Evolutionary conservation across 352 stramenopile species (phyloP), one percentile per base, ranked within the genome.

Genomic region (Pythium myriotylum): DNA sequence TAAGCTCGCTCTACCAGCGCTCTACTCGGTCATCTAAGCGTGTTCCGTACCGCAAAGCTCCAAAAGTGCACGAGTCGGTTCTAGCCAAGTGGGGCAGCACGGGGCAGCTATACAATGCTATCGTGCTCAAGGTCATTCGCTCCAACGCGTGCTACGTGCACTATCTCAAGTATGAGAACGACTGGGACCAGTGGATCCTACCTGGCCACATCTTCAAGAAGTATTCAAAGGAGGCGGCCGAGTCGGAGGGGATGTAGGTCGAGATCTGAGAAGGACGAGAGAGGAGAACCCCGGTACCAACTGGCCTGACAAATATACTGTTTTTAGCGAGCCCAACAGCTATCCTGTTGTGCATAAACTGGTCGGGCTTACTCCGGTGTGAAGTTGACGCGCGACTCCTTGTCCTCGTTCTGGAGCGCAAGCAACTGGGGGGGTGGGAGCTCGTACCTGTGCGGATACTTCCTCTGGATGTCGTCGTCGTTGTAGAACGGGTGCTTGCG

Each of bases 121-220:
- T 89, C 27, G 81, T 92, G 59, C 81, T 89, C 43, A 90, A 90
- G 67, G 83, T 91, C 23, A 83, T 91, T 53, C 79, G 76, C 56
- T 84, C 83, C 2, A 89, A 91, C 54, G 81, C 83, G 6, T 90
- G 81, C 60, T 74, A 83, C 40, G 83, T 92, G 74, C 83, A 92
- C 68, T 92, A 91, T 57, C 70, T 91, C 60, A 91, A 92, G 74
- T 91, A 84, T 52, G 79, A 92, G 56, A 89, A 89, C 53, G 81
- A 92, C 69, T 92, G 83, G 83, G 80, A 92, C 72, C 83, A 92
- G 57, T 92, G 83, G 83, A 67, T 92, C 39, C 63, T 92, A 17
- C 83, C 83, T 1, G 79, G 80, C 39, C 82, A 91, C 59, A 92
- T 92, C 37, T 92, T 91, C 64, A 81, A 78, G 54, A 92, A 92